phyloP scores from a whole-genome alignment of 495 filamentous ascomycete species.

The Aspergillus saccharolyticus region DNA sequence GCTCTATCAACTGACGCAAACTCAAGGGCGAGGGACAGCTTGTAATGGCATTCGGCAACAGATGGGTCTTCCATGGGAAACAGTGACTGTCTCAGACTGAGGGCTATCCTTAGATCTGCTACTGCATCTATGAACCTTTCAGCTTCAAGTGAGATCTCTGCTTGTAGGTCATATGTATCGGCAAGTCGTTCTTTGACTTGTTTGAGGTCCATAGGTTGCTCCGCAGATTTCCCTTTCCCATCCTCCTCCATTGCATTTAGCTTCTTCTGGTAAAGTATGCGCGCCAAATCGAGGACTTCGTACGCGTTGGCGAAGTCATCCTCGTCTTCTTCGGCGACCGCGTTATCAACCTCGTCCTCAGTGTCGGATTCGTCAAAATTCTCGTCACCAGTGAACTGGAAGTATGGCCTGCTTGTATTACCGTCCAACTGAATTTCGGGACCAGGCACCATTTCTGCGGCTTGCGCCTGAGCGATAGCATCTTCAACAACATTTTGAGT shows the following conservation, averaged over 20 bases:
- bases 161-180: slow-evolving; percentile 86
- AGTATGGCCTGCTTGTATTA: slow-evolving; percentile 60
- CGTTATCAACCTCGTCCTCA: slow-evolving; percentile 54
- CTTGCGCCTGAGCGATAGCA: slow-evolving; percentile 21
- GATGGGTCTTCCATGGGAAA: slow-evolving; percentile 74
- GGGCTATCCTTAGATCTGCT: slow-evolving; percentile 66
- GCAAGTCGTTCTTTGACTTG: slow-evolving; percentile 77
- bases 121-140: slow-evolving; percentile 82
- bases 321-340: slow-evolving; percentile 60
- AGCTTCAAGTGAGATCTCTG: slow-evolving; percentile 91
- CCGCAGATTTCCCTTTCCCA: slow-evolving; percentile 47
- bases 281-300: slow-evolving; percentile 85
- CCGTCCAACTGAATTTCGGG: slow-evolving; percentile 30
- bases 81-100: slow-evolving; percentile 69
- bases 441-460: slow-evolving; percentile 32
- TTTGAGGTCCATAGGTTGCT: slow-evolving; percentile 45
- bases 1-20: slow-evolving; percentile 76
- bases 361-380: slow-evolving; percentile 76
- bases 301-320: slow-evolving; percentile 89
- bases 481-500: slow-evolving; percentile 26
- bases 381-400: slow-evolving; percentile 92
- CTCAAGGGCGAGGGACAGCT: slow-evolving; percentile 90
- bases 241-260: slow-evolving; percentile 49
- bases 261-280: slow-evolving; percentile 66
- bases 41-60: slow-evolving; percentile 90